Evolutionary conservation across 768 basidiomycete genomes (phyloP).

Genomic region (Imleria badia): DNA sequence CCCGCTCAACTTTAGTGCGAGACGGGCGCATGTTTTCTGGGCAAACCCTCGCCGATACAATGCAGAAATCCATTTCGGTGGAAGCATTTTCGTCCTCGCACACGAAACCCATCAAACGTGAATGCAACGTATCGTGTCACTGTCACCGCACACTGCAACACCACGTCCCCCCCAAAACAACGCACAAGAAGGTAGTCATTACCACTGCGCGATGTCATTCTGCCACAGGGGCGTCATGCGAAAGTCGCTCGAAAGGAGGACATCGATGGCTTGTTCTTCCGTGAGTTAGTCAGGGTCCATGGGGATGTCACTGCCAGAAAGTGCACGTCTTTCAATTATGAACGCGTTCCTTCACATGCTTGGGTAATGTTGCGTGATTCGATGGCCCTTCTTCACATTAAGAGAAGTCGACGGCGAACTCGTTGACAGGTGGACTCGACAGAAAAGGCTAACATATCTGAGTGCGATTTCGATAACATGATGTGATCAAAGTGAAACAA

Average conservation of each 20-base stretch:
- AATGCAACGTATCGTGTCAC: not conserved
- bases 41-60: no score
- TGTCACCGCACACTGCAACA: not conserved
- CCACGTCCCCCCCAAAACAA: not conserved
- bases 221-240: conserved; percentile 17
- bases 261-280: not conserved
- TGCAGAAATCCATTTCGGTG: no score
- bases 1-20: no score
- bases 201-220: conserved; percentile 2
- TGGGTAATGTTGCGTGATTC: conserved; percentile 1
- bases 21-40: no score
- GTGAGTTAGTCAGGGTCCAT: conserved; percentile 15
- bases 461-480: not conserved
- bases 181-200: conserved; percentile 1
- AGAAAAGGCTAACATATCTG: not conserved
- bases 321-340: conserved; percentile 6
- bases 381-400: not conserved
- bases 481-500: conserved; percentile 4
- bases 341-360: conserved; percentile 1
- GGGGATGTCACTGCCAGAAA: not conserved
- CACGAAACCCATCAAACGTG: no score
- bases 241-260: conserved; percentile 6
- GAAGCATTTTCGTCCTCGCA: no score
- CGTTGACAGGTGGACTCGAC: not conserved
- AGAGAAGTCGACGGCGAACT: conserved; percentile 3